phyloP scores from a whole-genome alignment of 2,329 filamentous ascomycete genomes.

The Xylaria sp. region DNA sequence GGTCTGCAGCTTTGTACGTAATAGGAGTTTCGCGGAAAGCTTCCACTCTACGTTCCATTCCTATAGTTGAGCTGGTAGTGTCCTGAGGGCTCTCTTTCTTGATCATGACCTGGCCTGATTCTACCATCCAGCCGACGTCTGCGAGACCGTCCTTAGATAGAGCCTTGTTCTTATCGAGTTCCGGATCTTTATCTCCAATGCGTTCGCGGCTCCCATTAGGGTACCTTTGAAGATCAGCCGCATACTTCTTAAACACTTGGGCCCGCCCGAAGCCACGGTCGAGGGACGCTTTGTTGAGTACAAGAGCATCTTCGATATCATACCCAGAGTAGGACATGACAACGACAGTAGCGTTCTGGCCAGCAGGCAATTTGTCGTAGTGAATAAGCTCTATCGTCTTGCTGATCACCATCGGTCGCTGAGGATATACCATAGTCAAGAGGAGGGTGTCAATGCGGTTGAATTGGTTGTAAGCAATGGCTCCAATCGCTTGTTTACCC shows the following conservation, averaged over 20 bases:
- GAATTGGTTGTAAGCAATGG: slow-evolving; percentile 98
- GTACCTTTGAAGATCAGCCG: slow-evolving; percentile 86
- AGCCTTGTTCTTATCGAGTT: slow-evolving; percentile 71
- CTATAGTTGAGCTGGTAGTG: slow-evolving; percentile 73
- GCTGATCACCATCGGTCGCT: slow-evolving; percentile 96
- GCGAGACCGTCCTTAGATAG: slow-evolving; percentile 90
- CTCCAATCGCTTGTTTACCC: slow-evolving; percentile 99
- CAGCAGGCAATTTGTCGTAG: slow-evolving; percentile 96
- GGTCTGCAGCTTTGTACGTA: slow-evolving; percentile 85
- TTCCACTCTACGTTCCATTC: slow-evolving; percentile 70
- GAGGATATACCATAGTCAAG: slow-evolving; percentile 97
- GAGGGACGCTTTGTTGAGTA: slow-evolving; percentile 94
- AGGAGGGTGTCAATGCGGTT: slow-evolving; percentile 95
- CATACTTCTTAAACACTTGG: slow-evolving; percentile 97
- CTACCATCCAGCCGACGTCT: slow-evolving; percentile 82
- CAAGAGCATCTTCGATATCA: slow-evolving; percentile 98
- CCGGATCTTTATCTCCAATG: slow-evolving; percentile 72
- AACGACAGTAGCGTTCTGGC: slow-evolving; percentile 95
- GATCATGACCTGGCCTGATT: slow-evolving; percentile 84
- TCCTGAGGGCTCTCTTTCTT: slow-evolving; percentile 89
- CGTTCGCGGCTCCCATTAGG: slow-evolving; percentile 79
- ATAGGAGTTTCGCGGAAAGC: slow-evolving; percentile 75
- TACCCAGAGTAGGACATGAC: slow-evolving; percentile 99
- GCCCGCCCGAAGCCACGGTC: slow-evolving; percentile 96
- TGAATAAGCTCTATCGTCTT: slow-evolving; percentile 96